Base-by-base conservation (phyloP, 2,329 filamentous ascomycete species). In the Thermomyces lanuginosus region DNA sequence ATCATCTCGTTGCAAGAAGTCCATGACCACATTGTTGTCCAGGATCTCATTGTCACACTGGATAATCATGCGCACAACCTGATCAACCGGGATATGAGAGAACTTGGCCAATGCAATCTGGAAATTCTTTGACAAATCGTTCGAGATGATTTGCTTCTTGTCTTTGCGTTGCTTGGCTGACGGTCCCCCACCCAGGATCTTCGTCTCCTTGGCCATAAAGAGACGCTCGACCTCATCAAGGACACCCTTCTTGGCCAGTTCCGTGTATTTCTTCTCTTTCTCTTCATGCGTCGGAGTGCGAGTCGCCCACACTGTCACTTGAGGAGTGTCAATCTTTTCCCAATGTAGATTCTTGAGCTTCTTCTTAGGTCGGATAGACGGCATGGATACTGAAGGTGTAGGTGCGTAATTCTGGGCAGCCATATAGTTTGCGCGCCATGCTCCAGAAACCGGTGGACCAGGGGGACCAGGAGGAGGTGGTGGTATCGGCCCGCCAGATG, bases 341-440 rank as follows among this genome's bases (percentile, higher is more conserved):
- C 89, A 95, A 60, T 98, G 89, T 40, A 98, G 66, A 32, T 86
- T 86, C 71, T 98, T 98, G 54, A 98, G 81, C 65, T 95, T 98
- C 72, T 92, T 95, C 69, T 93, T 95, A 12, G 89, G 83, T 41
- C 86, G 66, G 27, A 83, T 80, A 34, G 83, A 78, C 18, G 81
- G 76, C 42, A 92, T 58, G 22, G 76, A 72, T 39, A 81, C 63
- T 5, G 70, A 67, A 12, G 71, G 57, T 8, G 64, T 46, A 4
- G 64, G 49, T 11, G 60, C 56, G 34, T 69, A 66, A 31, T 62
- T 61, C 16, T 66, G 62, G 38, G 70, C 63, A 37, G 75, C 69
- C 24, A 92, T 56, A 58, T 78, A 93, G 36, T 81, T 75, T 5
- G 80, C 80, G 34, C 61, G 56, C 48, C 61, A 64, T 12, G 52